These are phyloP conservation scores for Cladosporium austrohemisphaericum DNA, from an alignment of 2,329 filamentous ascomycete species.

Conservation along the genomic window DNA sequence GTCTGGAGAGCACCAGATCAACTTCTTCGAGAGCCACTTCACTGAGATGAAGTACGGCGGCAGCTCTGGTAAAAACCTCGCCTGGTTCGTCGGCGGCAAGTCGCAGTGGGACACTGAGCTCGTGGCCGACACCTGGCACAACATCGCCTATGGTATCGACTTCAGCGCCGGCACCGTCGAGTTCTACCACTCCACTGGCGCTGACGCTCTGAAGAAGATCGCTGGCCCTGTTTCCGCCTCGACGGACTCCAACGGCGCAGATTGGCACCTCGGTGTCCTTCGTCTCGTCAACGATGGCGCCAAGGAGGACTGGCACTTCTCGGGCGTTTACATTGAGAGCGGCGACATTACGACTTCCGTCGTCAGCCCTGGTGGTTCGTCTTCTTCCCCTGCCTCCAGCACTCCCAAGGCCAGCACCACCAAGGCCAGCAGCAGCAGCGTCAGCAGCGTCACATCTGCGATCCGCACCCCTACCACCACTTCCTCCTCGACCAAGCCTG, in stretches of 20 bases:
- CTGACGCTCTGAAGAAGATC: constrained; percentile 53
- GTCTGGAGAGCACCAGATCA: constrained; percentile 64
- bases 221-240: constrained; percentile 58
- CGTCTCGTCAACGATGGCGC: constrained; percentile 55
- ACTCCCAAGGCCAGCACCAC: no score
- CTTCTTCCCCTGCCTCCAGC: constrained; percentile 7
- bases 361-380: constrained; percentile 20
- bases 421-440: neutral
- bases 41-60: constrained; percentile 69
- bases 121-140: constrained; percentile 66
- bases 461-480: constrained; percentile 10
- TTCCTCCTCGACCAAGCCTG: constrained; percentile 21
- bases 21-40: constrained; percentile 66
- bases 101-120: constrained; percentile 62
- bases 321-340: constrained; percentile 66
- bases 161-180: constrained; percentile 60
- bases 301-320: constrained; percentile 67
- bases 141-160: constrained; percentile 70
- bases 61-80: constrained; percentile 53
- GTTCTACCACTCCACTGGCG: constrained; percentile 67
- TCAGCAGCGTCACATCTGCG: constrained; percentile 3
- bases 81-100: constrained; percentile 61
- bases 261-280: constrained; percentile 70
- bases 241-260: constrained; percentile 60
- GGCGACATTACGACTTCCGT: constrained; percentile 38